Evolutionary conservation across 306 rosid genomes (phyloP).

Genomic region (Ceratonia siliqua): DNA sequence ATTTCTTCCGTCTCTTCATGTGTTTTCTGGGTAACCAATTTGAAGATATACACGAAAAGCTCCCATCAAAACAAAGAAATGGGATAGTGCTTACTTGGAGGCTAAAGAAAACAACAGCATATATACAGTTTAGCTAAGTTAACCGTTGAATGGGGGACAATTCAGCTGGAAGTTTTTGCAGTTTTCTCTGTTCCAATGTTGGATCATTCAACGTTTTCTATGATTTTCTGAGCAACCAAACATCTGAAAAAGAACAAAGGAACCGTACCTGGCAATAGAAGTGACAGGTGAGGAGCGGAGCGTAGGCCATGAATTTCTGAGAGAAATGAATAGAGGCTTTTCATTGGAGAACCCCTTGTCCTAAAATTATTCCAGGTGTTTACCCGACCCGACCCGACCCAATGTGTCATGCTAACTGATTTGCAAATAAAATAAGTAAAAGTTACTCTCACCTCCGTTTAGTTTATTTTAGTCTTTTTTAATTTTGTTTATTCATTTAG

Average conservation of each 20-base stretch:
- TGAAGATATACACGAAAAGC: neutral
- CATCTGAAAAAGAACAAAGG: neutral
- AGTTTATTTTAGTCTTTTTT: no score
- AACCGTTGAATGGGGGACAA: neutral
- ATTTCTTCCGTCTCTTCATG: no score
- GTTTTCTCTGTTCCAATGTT: neutral
- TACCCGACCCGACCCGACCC: no score
- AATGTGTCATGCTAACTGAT: no score
- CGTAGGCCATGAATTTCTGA: constrained; percentile 31
- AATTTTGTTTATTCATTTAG: no score
- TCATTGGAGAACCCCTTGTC: no score
- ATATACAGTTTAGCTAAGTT: neutral
- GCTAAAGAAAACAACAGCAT: neutral
- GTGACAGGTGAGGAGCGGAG: constrained; percentile 26
- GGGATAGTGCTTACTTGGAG: neutral
- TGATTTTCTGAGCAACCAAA: neutral
- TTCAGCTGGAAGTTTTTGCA: neutral
- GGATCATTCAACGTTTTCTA: neutral
- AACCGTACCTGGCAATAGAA: constrained; percentile 29
- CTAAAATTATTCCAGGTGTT: no score
- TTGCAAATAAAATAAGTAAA: no score
- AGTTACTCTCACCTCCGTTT: no score
- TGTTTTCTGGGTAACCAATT: neutral
- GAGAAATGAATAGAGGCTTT: no score
- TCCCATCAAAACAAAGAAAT: neutral